Base-by-base conservation (phyloP, 1,284 basidiomycete genomes). In the Paramarasmius palmivorus region DNA sequence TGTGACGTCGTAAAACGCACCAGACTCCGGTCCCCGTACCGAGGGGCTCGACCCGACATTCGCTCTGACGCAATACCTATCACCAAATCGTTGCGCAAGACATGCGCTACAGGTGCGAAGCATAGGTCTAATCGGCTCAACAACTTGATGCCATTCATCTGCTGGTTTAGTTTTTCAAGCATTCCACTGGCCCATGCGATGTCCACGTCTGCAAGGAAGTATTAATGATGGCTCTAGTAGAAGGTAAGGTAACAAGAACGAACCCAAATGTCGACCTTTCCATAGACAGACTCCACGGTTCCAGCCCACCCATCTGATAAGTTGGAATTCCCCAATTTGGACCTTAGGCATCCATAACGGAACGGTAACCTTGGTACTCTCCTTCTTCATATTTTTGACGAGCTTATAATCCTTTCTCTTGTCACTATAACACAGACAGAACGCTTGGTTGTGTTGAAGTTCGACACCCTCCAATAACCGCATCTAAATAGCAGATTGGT, bases 41-140 rank as follows among this genome's bases (percentile, higher is more conserved):
- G 59, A 4, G 72, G 54, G 23, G 64, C 52, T 47, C 80, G 67
- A 50, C 79, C 80, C 47, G 68, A 53, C 5, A 68, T 62, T 14
- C 73, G 62, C 56, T 81, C 79, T 34, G 67, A 69, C 50, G 82
- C 72, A 29, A 82, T 54, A 2, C 80, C 79, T 26, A 77, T 63
- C 6, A 81, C 58, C 9, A 61, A 57, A 2, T 69, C 68, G 17
- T 59, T 54, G 40, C 71, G 66, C 23, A 75, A 60, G n/a, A 82
- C 61, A 54, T 81, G 78, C 5, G 73, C 79, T 26, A 78, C 57
- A 36, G 77, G 63, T 32, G 73, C 69, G 48, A 72, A 78, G 6
- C 72, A 74, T 39, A 80, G 64, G 55, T 73, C 71, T 51, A 70
- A 61, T 8, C 70, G 72, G 38, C 70, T 65, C 25, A 78, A 50